A percentile compares a stretch with the other conserved stretches of the same genome.
These are phyloP conservation scores for Ustilaginoidea virens DNA, from an alignment of 2,329 filamentous ascomycete species.

Conservation along the genomic window DNA sequence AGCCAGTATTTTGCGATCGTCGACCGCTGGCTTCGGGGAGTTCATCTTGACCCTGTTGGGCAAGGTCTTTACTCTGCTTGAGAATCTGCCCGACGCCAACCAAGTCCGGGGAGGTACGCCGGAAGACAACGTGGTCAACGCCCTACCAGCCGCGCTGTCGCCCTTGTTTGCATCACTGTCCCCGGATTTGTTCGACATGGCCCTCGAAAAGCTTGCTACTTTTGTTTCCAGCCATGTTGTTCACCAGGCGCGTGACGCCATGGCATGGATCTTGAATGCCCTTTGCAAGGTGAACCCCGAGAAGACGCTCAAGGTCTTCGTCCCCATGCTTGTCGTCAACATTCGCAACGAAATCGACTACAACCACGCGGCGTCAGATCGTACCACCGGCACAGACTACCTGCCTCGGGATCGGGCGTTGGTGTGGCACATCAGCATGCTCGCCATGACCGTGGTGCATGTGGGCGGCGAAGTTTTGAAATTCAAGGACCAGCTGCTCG, in stretches of 20 bases:
- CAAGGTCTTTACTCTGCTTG: slow-evolving; percentile 85
- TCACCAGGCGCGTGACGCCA: slow-evolving; percentile 89
- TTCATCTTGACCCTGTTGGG: slow-evolving; percentile 84
- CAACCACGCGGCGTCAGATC: slow-evolving; percentile 87
- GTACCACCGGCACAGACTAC: slow-evolving; percentile 86
- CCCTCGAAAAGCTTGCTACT: slow-evolving; percentile 77
- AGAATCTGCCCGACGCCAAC: slow-evolving; percentile 85
- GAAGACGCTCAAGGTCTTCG: slow-evolving; percentile 78
- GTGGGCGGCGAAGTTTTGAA: slow-evolving; percentile 80
- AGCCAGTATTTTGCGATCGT: slow-evolving; percentile 76
- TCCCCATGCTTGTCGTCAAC: slow-evolving; percentile 78
- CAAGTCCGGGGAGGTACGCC: slow-evolving; percentile 80
- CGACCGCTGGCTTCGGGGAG: slow-evolving; percentile 84
- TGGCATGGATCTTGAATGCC: slow-evolving; percentile 96
- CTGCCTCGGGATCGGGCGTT: slow-evolving; percentile 81
- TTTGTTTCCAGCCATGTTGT: slow-evolving; percentile 93
- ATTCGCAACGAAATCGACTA: slow-evolving; percentile 96
- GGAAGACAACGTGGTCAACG: slow-evolving; percentile 95
- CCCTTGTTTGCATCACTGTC: slow-evolving; percentile 84
- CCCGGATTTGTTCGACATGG: slow-evolving; percentile 83
- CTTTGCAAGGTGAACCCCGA: slow-evolving; percentile 91
- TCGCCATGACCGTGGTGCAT: slow-evolving; percentile 96
- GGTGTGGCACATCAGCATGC: slow-evolving; percentile 93
- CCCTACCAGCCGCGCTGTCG: slow-evolving; percentile 77
- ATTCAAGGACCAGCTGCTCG: slow-evolving; percentile 78